These are phyloP conservation scores for Rutstroemia sp. DNA, from an alignment of 2,329 filamentous ascomycete species.

Conservation along the genomic window DNA sequence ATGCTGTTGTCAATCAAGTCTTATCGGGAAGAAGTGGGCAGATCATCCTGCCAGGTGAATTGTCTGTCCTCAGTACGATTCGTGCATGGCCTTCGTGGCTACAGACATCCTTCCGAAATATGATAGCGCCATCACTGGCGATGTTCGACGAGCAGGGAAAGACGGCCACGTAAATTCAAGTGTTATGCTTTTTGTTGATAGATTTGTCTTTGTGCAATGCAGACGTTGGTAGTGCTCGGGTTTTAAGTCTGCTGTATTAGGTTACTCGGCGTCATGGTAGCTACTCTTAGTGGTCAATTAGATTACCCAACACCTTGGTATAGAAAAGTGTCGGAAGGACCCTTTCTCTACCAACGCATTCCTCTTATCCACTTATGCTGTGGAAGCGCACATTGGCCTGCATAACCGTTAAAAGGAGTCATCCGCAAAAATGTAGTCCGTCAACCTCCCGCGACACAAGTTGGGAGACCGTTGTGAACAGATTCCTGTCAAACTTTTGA, in stretches of 20 bases:
- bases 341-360: neutral
- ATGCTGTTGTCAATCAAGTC: constrained; percentile 53
- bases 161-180: constrained; percentile 3
- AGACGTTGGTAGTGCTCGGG: neutral
- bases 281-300: neutral
- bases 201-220: neutral
- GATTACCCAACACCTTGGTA: neutral
- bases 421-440: neutral
- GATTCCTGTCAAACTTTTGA: neutral
- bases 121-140: constrained; percentile 9
- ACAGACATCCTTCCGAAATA: constrained; percentile 18
- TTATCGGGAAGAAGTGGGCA: constrained; percentile 44
- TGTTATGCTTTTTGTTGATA: neutral
- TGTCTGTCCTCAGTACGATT: constrained; percentile 14
- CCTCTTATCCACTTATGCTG: neutral
- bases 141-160: neutral
- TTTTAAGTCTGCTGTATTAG: neutral
- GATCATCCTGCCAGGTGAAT: constrained; percentile 41
- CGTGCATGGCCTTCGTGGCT: constrained; percentile 25
- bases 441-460: neutral
- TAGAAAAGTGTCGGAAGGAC: neutral
- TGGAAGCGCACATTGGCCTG: neutral
- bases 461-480: neutral
- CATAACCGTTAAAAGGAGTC: neutral
- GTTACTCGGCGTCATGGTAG: constrained; percentile 2